phyloP scores from a whole-genome alignment of 176 grass and related monocot species.

The Carex pumila region DNA sequence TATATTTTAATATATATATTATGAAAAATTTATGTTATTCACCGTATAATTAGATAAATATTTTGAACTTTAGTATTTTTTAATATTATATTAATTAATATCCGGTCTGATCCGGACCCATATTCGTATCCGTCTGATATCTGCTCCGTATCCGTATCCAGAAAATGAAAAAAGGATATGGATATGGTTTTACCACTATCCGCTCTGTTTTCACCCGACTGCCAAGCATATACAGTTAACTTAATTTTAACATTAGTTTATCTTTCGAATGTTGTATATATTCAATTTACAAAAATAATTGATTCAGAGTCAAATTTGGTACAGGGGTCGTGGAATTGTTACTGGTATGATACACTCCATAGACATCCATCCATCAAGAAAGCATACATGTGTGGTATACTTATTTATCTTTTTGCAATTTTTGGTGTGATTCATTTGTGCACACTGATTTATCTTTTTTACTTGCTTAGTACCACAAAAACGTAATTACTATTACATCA shows the following conservation, averaged over 20 bases:
- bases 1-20: no score
- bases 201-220: neutral
- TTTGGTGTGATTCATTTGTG: neutral
- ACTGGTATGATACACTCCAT: slow-evolving; percentile 72
- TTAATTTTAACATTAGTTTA: neutral
- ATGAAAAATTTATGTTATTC: no score
- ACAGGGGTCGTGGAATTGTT: slow-evolving; percentile 44
- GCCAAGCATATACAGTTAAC: neutral
- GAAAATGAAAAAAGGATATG: no score
- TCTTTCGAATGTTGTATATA: neutral
- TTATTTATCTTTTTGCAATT: neutral
- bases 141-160: no score
- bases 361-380: slow-evolving; percentile 89
- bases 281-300: neutral
- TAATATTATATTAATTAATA: no score
- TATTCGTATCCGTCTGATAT: no score
- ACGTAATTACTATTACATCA: neutral
- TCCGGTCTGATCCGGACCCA: no score
- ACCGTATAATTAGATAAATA: no score
- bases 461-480: no score
- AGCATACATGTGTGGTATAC: slow-evolving; percentile 75
- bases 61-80: no score
- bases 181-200: no score
- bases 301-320: slow-evolving; percentile 9
- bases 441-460: no score